These are phyloP conservation scores for Lepidium africanum DNA, from an alignment of 345 rosid genomes.

Conservation along the genomic window DNA sequence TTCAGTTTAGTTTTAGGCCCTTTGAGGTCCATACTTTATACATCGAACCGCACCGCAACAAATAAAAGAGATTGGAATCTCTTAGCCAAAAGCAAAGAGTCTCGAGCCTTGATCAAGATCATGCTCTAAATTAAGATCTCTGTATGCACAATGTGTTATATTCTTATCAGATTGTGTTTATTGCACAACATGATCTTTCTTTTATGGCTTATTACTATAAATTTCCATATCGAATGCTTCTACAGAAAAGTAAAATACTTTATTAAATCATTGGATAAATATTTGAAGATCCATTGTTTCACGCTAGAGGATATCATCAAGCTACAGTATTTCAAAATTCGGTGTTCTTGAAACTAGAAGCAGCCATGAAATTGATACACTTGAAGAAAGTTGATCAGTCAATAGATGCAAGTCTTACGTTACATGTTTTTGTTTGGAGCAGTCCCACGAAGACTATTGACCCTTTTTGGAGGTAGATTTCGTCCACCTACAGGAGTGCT, in stretches of 20 bases:
- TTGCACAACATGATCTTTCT: not conserved
- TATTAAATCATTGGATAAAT: not conserved
- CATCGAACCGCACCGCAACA: not conserved
- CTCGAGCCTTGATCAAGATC: not conserved
- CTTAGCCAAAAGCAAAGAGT: not conserved
- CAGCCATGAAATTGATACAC: not conserved
- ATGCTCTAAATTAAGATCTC: not conserved
- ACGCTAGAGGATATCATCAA: not conserved
- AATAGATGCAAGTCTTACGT: not conserved
- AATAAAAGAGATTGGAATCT: slow-evolving; percentile 11
- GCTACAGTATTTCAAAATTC: not conserved
- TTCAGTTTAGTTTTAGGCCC: slow-evolving; percentile 23
- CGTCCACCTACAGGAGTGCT: not conserved
- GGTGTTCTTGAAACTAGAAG: slow-evolving; percentile 10
- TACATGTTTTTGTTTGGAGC: slow-evolving; percentile 10
- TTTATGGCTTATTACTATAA: not conserved
- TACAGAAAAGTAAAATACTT: not conserved
- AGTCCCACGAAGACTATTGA: not conserved
- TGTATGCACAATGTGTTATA: not conserved
- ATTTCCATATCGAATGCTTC: not conserved
- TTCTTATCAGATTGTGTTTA: not conserved
- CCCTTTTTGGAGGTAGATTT: slow-evolving; percentile 7
- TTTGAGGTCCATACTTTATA: not conserved
- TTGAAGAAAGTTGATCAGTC: not conserved
- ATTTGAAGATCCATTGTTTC: not conserved